Percentiles rank a stretch among this genome's conserved stretches.
These are phyloP conservation scores for Oenanthe javanica DNA, from an alignment of 140 eudicot genomes.

Conservation along the genomic window DNA sequence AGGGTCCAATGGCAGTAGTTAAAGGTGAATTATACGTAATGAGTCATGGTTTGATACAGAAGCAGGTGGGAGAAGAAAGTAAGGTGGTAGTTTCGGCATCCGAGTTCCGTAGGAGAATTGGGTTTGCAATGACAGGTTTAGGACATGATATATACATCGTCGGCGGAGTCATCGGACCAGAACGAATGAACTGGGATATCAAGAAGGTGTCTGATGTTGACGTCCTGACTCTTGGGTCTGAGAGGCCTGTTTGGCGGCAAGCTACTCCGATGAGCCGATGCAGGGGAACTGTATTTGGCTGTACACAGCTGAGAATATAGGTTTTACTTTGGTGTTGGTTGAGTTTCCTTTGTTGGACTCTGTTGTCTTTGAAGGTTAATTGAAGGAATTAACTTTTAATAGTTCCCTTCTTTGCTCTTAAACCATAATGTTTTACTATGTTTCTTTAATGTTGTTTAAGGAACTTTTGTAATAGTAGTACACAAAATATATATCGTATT, in stretches of 20 bases:
- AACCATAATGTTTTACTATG: background rate
- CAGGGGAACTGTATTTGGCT: conserved; percentile 74
- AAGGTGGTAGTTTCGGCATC: conserved; percentile 57
- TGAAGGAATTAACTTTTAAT: background rate
- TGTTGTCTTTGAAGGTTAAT: conserved; percentile 14
- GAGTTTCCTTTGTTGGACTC: background rate
- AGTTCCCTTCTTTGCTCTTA: conserved; percentile 5
- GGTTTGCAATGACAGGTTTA: conserved; percentile 65
- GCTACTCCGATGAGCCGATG: conserved; percentile 75
- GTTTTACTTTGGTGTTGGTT: background rate
- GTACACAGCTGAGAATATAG: conserved; percentile 69
- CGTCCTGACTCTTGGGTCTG: conserved; percentile 60
- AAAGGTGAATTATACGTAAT: conserved; percentile 58
- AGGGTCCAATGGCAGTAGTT: conserved; percentile 83
- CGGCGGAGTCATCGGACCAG: conserved; percentile 94
- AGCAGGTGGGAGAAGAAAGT: conserved; percentile 41
- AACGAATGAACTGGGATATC: conserved; percentile 71
- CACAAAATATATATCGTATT: background rate
- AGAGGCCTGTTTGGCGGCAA: conserved; percentile 73
- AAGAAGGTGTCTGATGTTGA: conserved; percentile 70
- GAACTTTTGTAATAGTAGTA: background rate
- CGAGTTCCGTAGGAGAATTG: conserved; percentile 65
- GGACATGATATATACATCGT: conserved; percentile 68
- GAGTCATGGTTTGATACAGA: conserved; percentile 68
- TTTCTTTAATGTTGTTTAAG: background rate